Conservation (phyloP, 441 rosid species). For the Gossypium laxum region DNA sequence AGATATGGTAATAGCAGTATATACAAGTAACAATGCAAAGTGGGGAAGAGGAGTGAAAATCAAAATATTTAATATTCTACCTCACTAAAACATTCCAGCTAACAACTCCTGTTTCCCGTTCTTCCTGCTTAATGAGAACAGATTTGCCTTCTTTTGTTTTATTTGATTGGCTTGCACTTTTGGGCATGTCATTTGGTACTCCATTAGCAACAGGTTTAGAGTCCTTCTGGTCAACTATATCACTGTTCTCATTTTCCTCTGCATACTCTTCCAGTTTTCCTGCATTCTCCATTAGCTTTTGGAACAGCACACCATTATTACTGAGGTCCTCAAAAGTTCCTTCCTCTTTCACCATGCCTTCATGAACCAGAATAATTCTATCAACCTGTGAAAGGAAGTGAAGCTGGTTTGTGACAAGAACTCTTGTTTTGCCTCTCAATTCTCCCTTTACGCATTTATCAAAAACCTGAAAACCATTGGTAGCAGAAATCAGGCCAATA, state of each 20-base stretch:
- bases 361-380: constrained; percentile 67
- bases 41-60: constrained; percentile 2
- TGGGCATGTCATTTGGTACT: constrained; percentile 27
- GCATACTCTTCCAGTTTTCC: constrained; percentile 86
- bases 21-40: neutral
- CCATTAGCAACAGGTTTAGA: constrained; percentile 51
- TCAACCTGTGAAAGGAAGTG: constrained; percentile 94
- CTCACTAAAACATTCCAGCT: constrained; percentile 72
- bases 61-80: constrained; percentile 30
- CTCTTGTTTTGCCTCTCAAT: constrained; percentile 69
- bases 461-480: constrained; percentile 54
- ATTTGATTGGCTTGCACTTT: constrained; percentile 30
- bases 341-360: constrained; percentile 75
- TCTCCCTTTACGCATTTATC: constrained; percentile 79
- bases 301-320: constrained; percentile 54
- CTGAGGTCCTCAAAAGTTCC: constrained; percentile 89
- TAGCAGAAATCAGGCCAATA: constrained; percentile 13
- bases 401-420: constrained; percentile 92
- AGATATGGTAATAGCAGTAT: neutral
- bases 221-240: constrained; percentile 28
- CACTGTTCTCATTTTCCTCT: constrained; percentile 48
- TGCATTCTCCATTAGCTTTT: constrained; percentile 92
- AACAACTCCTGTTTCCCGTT: constrained; percentile 91
- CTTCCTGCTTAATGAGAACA: constrained; percentile 87
- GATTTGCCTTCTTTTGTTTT: constrained; percentile 69